Evolutionary conservation across 2,329 filamentous ascomycete species (phyloP), one percentile per base, ranked within the genome.

Genomic region (Epichloe scottii): DNA sequence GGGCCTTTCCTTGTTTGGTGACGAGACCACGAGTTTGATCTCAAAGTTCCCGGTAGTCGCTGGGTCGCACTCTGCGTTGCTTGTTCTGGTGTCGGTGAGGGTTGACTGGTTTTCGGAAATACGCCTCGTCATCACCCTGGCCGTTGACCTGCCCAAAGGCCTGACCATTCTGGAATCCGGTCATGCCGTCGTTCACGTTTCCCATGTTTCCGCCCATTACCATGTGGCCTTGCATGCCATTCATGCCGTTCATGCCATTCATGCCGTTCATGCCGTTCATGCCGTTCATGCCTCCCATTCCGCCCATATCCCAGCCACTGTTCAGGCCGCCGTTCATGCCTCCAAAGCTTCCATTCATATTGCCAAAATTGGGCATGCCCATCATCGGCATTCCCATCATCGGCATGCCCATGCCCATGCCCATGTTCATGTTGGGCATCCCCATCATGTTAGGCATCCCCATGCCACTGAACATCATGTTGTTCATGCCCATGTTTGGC

Each of bases 21-120:
- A 7, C 14, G 12, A 17, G 12, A 15, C 23, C 12, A 44, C 23
- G 41, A 21, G 21, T 14, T 26, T 14, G 21, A 17, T 19, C 51
- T 71, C 63, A 90, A 46, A 95, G 74, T 71, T 95, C 88, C 56
- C 87, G 79, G 66, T 93, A 97, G 69, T 98, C 93, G 64, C 88
- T 93, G 11, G 90, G 90, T 51, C 93, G 79, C 50, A 87, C 81
- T 59, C 88, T 77, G 57, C 85, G 81, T 60, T 89, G 84, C 60
- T 86, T 80, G 62, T 89, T 88, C 66, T 90, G 85, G 63, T 93
- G 87, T 48, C 93, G 81, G 63, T 95, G 87, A 2, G 90, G 91
- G 64, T 98, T 98, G 55, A 97, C 87, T 0, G 93, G 93, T 66
- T 95, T 91, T 52, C 93, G 81, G 66, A 97, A 94, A 69, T 98